phyloP scores from a whole-genome alignment of 441 rosid species.

The Croton laevigatus region DNA sequence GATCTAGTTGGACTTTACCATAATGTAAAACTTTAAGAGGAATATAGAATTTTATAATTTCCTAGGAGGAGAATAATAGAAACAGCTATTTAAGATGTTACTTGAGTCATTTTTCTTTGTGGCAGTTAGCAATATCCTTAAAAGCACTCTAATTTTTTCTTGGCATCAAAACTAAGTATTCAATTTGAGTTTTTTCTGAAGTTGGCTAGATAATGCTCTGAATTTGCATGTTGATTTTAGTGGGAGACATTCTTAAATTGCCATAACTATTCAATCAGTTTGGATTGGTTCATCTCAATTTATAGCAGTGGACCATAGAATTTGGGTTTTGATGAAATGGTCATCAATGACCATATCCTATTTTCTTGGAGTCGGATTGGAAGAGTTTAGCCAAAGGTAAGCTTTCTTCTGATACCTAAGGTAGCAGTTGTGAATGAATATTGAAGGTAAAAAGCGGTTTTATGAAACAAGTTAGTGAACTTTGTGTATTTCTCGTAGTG shows the following conservation, averaged over 20 bases:
- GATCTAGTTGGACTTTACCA: not conserved
- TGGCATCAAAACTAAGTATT: not conserved
- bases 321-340: not conserved
- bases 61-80: not conserved
- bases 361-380: not conserved
- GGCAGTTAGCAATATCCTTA: not conserved
- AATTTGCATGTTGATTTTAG: not conserved
- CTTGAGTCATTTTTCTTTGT: not conserved
- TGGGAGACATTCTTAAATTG: not conserved
- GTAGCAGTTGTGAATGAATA: not conserved
- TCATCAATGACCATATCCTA: not conserved
- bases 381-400: not conserved
- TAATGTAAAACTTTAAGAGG: not conserved
- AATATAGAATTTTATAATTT: not conserved
- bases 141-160: not conserved
- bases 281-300: not conserved
- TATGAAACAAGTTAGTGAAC: not conserved
- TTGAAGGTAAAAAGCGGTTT: not conserved
- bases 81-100: not conserved
- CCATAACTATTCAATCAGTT: not conserved
- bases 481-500: not conserved
- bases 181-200: not conserved
- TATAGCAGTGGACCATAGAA: not conserved
- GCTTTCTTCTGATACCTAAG: not conserved
- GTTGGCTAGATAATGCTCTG: not conserved